Evolutionary conservation across 148 eudicot genomes (phyloP).

Genomic region (Polygonum maritimum): DNA sequence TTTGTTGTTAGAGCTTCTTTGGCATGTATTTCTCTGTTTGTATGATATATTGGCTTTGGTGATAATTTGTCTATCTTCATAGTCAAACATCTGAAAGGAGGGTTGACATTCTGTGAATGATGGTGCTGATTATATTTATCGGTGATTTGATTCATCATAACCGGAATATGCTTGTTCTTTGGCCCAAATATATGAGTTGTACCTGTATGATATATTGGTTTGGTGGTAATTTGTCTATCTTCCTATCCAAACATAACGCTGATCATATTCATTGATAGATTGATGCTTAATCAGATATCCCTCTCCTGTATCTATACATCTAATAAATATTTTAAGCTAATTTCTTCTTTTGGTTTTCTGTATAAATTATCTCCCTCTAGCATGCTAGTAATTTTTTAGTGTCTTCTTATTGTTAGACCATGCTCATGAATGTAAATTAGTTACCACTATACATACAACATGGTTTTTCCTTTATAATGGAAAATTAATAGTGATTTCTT

Average conservation of each 20-base stretch:
- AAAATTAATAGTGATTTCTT: neutral
- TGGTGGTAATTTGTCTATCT: no score
- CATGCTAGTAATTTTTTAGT: neutral
- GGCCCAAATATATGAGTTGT: no score
- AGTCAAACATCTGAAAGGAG: neutral
- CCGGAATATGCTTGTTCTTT: no score
- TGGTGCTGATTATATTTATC: neutral
- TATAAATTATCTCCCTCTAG: neutral
- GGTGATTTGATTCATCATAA: neutral
- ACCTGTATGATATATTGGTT: no score
- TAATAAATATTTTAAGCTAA: neutral
- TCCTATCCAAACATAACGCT: neutral
- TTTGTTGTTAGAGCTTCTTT: neutral
- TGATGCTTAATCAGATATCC: neutral
- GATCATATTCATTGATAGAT: neutral
- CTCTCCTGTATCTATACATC: neutral
- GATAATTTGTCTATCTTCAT: neutral
- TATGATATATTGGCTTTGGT: neutral
- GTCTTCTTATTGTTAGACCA: neutral
- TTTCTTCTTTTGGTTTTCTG: neutral
- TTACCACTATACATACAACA: neutral
- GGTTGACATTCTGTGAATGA: neutral
- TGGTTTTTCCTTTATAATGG: neutral
- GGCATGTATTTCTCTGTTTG: neutral
- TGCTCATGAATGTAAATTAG: neutral